Base-by-base conservation (phyloP, 1,284 basidiomycete species). In the Salmacisia buchloeana region DNA sequence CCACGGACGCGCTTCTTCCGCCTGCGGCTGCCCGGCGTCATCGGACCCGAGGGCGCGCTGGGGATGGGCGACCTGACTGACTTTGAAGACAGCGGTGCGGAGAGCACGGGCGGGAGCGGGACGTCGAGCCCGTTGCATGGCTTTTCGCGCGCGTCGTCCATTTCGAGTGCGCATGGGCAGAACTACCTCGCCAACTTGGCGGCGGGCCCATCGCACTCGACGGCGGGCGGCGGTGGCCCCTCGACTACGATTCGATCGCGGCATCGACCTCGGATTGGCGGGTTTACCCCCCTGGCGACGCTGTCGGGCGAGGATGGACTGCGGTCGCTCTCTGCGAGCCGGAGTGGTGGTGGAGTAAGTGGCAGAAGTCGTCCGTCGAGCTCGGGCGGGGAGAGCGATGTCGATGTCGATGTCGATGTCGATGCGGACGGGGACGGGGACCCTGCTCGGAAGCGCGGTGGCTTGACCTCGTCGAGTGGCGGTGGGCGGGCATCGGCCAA, bases 1-100 rank as follows among this genome's bases (percentile, higher is more conserved):
- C 49, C 49, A 5, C 49, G 49, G 27, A 54, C 49, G 15, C 49
- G 49, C 27, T 54, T 54, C 49, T 54, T 54, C 49, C 49, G 49
- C 3, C 49, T 54, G 13, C 49, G 49, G 6, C 29, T 54, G 27
- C 49, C 49, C 3, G 49, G 49, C 29, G 49, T 54, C 29, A 54
- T 54, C 49, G 49, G 49, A 54, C 49, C 31, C 29, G 49, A 54
- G 49, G 49, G 49, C 12, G 27, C 49, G 6, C 27, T 54, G 10
- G 49, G 49, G 13, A 54, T 54, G 49, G 29, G 27, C 49, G 49
- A 54, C 27, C 27, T 54, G 29, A 54, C 49, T 13, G 49, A 54
- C 21, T 54, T 54, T n/a, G 49, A 54, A 12, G 49, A 54, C 21
- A 54, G 49, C 15, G 49, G 49, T 13, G 29, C 49, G 1, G 49